Conservation (phyloP, 306 rosid species). For the Spatholobus suberectus region DNA sequence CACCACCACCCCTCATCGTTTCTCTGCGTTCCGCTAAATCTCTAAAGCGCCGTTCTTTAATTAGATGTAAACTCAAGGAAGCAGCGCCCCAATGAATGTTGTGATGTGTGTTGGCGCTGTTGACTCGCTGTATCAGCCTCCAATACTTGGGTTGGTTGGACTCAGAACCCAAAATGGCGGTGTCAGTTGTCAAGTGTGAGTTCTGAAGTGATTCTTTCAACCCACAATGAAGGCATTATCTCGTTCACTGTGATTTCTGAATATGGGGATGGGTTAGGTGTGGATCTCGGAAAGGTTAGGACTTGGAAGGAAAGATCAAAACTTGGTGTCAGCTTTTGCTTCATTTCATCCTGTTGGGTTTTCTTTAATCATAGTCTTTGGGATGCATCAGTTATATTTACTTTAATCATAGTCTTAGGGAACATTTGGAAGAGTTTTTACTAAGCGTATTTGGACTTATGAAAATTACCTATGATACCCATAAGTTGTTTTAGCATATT, state of each 20-base stretch:
- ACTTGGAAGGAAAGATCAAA: constrained; percentile 25
- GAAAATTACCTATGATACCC: neutral
- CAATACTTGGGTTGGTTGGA: neutral
- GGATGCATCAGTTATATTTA: neutral
- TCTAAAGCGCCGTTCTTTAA: neutral
- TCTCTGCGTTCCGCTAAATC: constrained; percentile 2
- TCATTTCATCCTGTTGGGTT: constrained; percentile 25
- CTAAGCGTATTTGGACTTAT: neutral
- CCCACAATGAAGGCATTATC: constrained; percentile 53
- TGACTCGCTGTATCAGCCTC: neutral
- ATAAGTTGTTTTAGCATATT: neutral
- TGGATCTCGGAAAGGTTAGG: constrained; percentile 29
- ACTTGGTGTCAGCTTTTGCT: constrained; percentile 1
- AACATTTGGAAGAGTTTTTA: neutral
- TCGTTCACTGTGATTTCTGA: constrained; percentile 22
- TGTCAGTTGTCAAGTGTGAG: neutral
- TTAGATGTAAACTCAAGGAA: constrained; percentile 35
- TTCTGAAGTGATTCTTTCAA: constrained; percentile 32
- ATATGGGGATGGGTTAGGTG: constrained; percentile 44
- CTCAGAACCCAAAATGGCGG: constrained; percentile 50
- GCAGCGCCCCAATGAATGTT: neutral
- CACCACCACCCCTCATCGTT: neutral
- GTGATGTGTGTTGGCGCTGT: neutral
- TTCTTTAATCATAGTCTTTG: constrained; percentile 26
- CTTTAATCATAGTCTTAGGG: neutral